A percentile compares a stretch with the other conserved stretches of the same genome.
These are phyloP conservation scores for Boletus tomentosulus DNA, from an alignment of 768 basidiomycete species.

Conservation along the genomic window DNA sequence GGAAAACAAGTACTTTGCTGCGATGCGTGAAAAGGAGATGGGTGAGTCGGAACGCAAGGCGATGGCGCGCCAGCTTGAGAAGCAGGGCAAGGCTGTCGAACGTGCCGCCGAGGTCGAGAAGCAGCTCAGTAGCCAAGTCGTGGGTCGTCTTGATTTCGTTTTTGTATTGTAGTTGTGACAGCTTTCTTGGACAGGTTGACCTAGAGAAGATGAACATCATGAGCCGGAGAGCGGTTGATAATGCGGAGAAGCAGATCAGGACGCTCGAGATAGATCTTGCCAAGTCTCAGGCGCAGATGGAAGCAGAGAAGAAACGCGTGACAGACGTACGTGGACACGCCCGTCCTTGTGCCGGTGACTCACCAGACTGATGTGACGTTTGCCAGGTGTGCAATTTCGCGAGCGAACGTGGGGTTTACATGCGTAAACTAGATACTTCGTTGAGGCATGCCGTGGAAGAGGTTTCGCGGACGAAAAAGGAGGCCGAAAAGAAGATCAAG, in stretches of 20 bases:
- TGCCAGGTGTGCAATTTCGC: conserved; percentile 28
- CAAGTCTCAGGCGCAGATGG: conserved; percentile 33
- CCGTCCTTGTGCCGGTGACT: not conserved
- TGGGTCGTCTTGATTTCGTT: conserved; percentile 33
- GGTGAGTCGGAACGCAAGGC: conserved; percentile 72
- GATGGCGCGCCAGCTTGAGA: conserved; percentile 50
- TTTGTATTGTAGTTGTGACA: not conserved
- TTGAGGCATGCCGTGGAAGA: conserved; percentile 41
- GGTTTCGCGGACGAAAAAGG: conserved; percentile 43
- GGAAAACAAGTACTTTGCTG: conserved; percentile 90
- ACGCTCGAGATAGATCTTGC: conserved; percentile 30
- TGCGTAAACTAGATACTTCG: conserved; percentile 19
- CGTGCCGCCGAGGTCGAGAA: conserved; percentile 61
- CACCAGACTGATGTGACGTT: not conserved
- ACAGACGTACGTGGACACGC: conserved; percentile 35
- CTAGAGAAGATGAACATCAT: conserved; percentile 45
- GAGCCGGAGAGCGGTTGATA: conserved; percentile 29
- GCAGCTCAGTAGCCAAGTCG: conserved; percentile 53
- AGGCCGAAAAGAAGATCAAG: conserved; percentile 51
- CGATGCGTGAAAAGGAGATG: conserved; percentile 86
- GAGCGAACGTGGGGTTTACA: conserved; percentile 28
- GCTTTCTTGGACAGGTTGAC: conserved; percentile 27
- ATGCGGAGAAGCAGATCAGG: conserved; percentile 25
- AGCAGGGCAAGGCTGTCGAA: conserved; percentile 63
- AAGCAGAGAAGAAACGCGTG: conserved; percentile 37